Evolutionary conservation across 257 asterid species (phyloP), one percentile per base, ranked within the genome.

Genomic region (Salvia splendens): DNA sequence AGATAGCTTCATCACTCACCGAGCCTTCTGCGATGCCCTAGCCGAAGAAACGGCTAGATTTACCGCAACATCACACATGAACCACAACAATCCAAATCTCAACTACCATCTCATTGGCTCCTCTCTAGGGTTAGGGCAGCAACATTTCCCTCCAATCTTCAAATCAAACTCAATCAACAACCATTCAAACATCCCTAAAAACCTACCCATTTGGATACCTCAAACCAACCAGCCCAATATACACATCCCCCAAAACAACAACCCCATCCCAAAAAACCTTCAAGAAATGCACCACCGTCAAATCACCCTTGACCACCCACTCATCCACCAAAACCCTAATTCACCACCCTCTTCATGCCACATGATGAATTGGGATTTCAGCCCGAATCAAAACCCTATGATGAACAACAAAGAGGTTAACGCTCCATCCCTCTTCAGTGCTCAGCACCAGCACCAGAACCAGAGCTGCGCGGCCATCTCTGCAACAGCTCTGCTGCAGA

Each of bases 1-100:
- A 67, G 98, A 92, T 54, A 92, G 98, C 82, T 92, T 92, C 83
- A 86, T 87, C 78, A 92, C 97, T 28, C 98, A 92, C 67, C 83
- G 98, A 60, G 98, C 98, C 6, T 92, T 92, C 69, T 92, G 98
- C 64, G 98, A 92, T 30, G 98, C 97, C 69, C 68, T 92, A 64
- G 96, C 96, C 0, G 96, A 87, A 76, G 98, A 92, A 75, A 89
- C 97, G 0, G 97, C 97, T 20, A 80, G 96, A 79, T 66, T 88
- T 56, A 80, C 87, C 24, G 92, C 96, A 30, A 87, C 91, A 32
- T 73, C 67, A 2, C 85, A 79, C 73, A 33, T 33, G 38, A 33
- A 24, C 30, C 80, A 69, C 63, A 65, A 50, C 68, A 52, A 20
- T 15, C 53, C 73, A 16, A 78, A 46, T 49, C 71, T 80, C 71